Evolutionary conservation across 2,329 filamentous ascomycete species (phyloP), one percentile per base, ranked within the genome.

Genomic region (Westerdykella aurantiaca): DNA sequence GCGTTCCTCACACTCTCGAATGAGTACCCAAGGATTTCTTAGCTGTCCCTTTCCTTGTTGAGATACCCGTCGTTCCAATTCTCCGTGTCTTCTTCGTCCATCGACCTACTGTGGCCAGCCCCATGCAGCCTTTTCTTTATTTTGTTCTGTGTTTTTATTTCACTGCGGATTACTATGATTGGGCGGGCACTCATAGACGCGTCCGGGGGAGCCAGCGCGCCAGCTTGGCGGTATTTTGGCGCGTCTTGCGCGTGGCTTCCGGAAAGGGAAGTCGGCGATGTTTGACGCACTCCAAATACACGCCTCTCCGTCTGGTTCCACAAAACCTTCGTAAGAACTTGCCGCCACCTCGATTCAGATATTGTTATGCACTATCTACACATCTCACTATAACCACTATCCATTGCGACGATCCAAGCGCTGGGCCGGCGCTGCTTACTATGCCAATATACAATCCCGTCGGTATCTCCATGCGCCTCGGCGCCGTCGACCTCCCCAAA

Each of bases 81-180:
- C 34, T 33, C 34, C 63, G 65, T 39, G 71, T 50, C 31, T 70
- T 58, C 40, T 65, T 71, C 47, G 53, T 59, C 4, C 72, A 72
- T 13, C 72, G 71, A 61, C 75, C 72, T 6, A 51, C 50, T 4
- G 72, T 73, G 23, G 74, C 25, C 37, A 72, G 64, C 33, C 59
- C 49, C 34, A 5, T 29, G 4, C 25, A 29, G 11, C 25, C 25
- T 9, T 29, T 12, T 29, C 25, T 29, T 29, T 29, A 29, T 29
- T 10, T 29, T 29, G 25, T 29, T 29, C 25, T 29, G 11, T 12
- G 10, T 29, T 3, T 29, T 12, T 29, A 9, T 9, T 29, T 21
- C 18, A 21, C 25, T 29, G 25, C 25, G 11, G 3, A 29, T 7
- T 4, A 12, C 4, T 12, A 7, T 29, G 25, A 29, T 29, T 29